phyloP scores from a whole-genome alignment of 306 rosid species.

The Castanea mollissima region DNA sequence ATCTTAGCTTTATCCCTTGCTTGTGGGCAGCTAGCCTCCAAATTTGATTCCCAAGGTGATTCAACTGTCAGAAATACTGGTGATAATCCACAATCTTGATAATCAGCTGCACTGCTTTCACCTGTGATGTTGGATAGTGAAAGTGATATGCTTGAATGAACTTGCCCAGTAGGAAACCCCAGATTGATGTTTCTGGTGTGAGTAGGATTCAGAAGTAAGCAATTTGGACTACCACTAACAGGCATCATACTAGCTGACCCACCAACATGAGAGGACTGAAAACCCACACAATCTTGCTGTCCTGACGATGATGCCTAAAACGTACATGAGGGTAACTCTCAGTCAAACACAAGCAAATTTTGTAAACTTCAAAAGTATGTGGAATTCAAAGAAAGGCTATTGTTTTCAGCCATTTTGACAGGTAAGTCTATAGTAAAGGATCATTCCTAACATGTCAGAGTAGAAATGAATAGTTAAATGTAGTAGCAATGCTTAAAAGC shows the following conservation, averaged over 20 bases:
- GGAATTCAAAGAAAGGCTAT: neutral
- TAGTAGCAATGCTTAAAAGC: neutral
- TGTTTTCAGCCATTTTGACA: neutral
- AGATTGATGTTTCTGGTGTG: constrained; percentile 48
- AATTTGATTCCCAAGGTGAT: constrained; percentile 60
- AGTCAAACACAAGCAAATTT: constrained; percentile 18
- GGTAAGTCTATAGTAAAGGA: neutral
- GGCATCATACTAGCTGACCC: constrained; percentile 47
- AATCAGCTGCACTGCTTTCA: constrained; percentile 56
- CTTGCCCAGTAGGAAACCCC: constrained; percentile 63
- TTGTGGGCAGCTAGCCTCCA: constrained; percentile 55
- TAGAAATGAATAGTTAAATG: neutral
- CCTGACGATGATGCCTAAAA: constrained; percentile 62
- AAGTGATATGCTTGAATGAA: constrained; percentile 54
- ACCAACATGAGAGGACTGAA: constrained; percentile 45
- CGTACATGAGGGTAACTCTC: constrained; percentile 11
- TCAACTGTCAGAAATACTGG: constrained; percentile 55
- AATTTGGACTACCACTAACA: constrained; percentile 40
- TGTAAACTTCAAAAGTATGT: neutral
- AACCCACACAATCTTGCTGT: constrained; percentile 51
- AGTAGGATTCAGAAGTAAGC: constrained; percentile 45
- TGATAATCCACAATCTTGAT: constrained; percentile 66
- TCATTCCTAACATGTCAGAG: neutral
- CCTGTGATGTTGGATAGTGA: constrained; percentile 57
- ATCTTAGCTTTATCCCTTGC: constrained; percentile 81